Evolutionary conservation across 768 basidiomycete genomes (phyloP), one percentile per base, ranked within the genome.

Genomic region (Ephemerocybe angulata): DNA sequence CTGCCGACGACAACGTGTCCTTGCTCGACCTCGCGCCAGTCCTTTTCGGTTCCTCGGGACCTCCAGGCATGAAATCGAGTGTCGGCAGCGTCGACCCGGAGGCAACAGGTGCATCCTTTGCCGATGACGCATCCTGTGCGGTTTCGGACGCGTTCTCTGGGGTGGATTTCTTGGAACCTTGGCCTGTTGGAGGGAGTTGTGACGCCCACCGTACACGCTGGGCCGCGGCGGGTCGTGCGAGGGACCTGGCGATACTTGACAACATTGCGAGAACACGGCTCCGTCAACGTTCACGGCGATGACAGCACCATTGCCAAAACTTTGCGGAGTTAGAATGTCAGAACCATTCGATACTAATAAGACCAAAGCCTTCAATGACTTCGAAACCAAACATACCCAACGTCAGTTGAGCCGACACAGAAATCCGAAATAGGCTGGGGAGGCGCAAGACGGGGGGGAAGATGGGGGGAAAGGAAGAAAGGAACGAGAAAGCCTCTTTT

Each of bases 11-110:
- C 51, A 93, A 77, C 13, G 85, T 83, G 49, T 87, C 86, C 62
- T 86, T 89, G 15, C 88, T 86, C 2, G 89, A 91, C 66, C 74
- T 78, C 49, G 90, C 90, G 13, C 90, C 90, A 0, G 90, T 92
- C 50, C 84, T 75, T 56, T 81, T 51, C n/a, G 38, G 76, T 30
- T 67, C 65, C 52, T 70, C 67, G 41, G 70, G 67, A 44, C 74
- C 68, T 15, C 76, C 72, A 0, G 86, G 85, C 17, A 83, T 77
- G 60, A 89, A 86, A 67, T 90, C 87, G 19, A 89, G 74, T 52
- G 78, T 83, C 4, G 82, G 80, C 4, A 81, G 57, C 54, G 66
- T 60, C 8, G 54, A 50, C 24, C 43, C 43, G 30, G 29, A 52
- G 21, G 50, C 54, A 15, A 33, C 10, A n/a, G 59, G 19, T 31